phyloP scores from a whole-genome alignment of 2,329 filamentous ascomycete species.

The Talaromyces sp. region DNA sequence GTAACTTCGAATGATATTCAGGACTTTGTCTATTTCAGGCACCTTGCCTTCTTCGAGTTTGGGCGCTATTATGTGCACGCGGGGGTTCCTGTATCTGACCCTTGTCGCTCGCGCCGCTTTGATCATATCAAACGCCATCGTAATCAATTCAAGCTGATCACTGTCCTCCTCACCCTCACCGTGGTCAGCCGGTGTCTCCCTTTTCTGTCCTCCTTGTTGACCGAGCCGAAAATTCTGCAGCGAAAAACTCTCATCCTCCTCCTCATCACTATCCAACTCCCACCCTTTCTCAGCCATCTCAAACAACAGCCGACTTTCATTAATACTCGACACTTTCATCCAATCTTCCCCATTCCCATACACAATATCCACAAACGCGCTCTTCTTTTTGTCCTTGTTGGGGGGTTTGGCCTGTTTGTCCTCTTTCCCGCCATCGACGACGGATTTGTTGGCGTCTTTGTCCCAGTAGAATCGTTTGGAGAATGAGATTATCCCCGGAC shows the following conservation, averaged over 20 bases:
- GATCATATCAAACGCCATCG: slow-evolving; percentile 58
- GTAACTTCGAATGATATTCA: slow-evolving; percentile 56
- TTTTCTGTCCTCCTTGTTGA: not conserved
- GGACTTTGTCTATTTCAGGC: slow-evolving; percentile 56
- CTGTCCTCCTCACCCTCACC: slow-evolving; percentile 49
- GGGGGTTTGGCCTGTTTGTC: slow-evolving; percentile 26
- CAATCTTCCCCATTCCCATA: slow-evolving; percentile 62
- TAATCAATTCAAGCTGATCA: slow-evolving; percentile 59
- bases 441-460: not conserved
- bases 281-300: slow-evolving; percentile 69
- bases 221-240: not conserved
- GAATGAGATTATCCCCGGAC: slow-evolving; percentile 57
- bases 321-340: slow-evolving; percentile 67
- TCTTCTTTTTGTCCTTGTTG: slow-evolving; percentile 47
- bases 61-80: slow-evolving; percentile 60
- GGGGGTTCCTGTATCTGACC: slow-evolving; percentile 60
- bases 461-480: slow-evolving; percentile 56
- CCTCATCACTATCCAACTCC: slow-evolving; percentile 49
- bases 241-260: slow-evolving; percentile 9
- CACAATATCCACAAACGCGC: slow-evolving; percentile 64
- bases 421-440: slow-evolving; percentile 19
- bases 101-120: slow-evolving; percentile 57
- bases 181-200: slow-evolving; percentile 29
- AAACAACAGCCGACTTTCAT: slow-evolving; percentile 62
- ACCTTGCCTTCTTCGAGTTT: slow-evolving; percentile 54